phyloP scores from a whole-genome alignment of 1,284 basidiomycete species.

The Apiotrichum gracile region DNA sequence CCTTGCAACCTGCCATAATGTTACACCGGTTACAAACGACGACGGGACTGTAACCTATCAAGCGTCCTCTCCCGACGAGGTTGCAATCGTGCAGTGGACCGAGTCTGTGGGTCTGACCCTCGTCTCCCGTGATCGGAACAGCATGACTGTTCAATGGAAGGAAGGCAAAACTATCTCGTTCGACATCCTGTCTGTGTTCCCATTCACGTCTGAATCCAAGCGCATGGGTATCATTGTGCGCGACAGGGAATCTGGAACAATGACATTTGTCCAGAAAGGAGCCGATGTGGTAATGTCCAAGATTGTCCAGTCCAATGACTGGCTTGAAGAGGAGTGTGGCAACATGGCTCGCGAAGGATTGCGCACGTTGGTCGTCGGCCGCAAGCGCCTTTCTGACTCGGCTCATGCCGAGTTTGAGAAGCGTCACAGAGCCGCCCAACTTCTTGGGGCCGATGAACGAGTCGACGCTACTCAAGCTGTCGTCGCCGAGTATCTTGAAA shows the following conservation, averaged over 20 bases:
- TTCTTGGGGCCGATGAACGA: conserved; percentile 64
- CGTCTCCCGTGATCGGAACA: conserved; percentile 77
- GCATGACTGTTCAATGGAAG: conserved; percentile 71
- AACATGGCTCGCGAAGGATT: conserved; percentile 98
- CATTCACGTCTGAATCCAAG: conserved; percentile 97
- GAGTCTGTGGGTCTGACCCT: conserved; percentile 88
- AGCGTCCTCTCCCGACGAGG: conserved; percentile 97
- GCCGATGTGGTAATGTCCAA: conserved; percentile 95
- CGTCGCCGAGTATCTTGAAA: conserved; percentile 72
- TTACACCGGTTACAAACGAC: conserved; percentile 90
- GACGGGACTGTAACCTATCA: conserved; percentile 93
- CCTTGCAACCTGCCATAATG: conserved; percentile 94
- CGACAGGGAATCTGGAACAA: conserved; percentile 66
- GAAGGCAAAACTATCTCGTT: conserved; percentile 61
- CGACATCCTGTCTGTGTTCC: conserved; percentile 90
- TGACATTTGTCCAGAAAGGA: conserved; percentile 91
- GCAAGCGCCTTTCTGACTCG: conserved; percentile 66
- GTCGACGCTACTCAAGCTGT: conserved; percentile 74
- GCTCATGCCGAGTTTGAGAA: conserved; percentile 69
- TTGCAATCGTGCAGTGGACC: conserved; percentile 98
- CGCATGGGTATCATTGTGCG: conserved; percentile 97
- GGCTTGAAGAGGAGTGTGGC: conserved; percentile 96
- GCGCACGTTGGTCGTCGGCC: conserved; percentile 85
- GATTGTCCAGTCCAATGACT: conserved; percentile 95
- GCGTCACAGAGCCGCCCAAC: conserved; percentile 68